These are phyloP conservation scores for Trichoderma asperelloides DNA, from an alignment of 495 filamentous ascomycete genomes.

Conservation along the genomic window DNA sequence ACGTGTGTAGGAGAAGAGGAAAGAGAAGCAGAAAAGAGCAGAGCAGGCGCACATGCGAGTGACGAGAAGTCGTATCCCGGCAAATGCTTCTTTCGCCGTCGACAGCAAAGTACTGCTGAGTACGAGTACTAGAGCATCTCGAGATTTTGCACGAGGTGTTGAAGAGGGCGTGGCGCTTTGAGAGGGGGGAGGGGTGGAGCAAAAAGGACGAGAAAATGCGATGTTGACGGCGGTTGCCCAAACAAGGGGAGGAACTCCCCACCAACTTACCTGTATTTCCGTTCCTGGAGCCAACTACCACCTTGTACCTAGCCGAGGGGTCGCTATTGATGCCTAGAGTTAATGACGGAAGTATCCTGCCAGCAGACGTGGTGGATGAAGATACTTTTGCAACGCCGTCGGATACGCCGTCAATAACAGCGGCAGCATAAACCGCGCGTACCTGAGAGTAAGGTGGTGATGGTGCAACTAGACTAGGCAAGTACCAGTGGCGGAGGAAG, in stretches of 20 bases:
- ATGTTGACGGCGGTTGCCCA: not conserved
- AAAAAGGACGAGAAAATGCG: not conserved
- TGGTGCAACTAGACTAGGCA: too few species aligned
- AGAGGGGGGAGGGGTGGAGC: not conserved
- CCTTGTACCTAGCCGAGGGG: not conserved
- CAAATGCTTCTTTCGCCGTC: not conserved
- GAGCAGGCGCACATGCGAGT: slow-evolving; percentile 1
- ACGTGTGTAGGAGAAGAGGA: not conserved
- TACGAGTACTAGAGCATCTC: not conserved
- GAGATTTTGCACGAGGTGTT: not conserved
- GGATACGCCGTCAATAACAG: not conserved
- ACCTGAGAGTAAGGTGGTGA: too few species aligned
- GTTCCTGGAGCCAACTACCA: not conserved
- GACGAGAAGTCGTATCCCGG: not conserved
- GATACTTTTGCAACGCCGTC: too few species aligned
- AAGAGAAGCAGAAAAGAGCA: not conserved
- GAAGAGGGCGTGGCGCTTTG: not conserved
- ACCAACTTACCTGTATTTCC: not conserved
- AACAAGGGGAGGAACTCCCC: not conserved
- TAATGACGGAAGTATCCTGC: not conserved
- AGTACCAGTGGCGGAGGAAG: too few species aligned
- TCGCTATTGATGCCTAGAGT: not conserved
- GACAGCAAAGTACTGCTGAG: not conserved
- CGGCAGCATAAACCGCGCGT: not conserved
- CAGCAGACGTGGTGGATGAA: not conserved